Base-by-base conservation (phyloP, 192 early-diverging fungal species). In the Coemansia aciculifera region DNA sequence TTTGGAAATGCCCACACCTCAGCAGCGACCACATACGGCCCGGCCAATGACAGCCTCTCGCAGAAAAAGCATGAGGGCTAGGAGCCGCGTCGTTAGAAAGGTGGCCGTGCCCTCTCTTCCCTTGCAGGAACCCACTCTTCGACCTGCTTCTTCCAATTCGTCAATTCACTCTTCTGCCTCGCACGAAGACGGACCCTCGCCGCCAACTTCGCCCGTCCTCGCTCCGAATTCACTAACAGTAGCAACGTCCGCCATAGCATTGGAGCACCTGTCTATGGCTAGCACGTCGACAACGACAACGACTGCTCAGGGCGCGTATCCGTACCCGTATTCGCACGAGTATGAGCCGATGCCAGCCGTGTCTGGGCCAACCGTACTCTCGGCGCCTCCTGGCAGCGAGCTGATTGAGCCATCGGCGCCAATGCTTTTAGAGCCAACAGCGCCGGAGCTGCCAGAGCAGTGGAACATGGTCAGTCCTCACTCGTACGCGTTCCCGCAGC, bases 381-480 rank as follows among this genome's bases (percentile, higher is more conserved):
- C 75, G 32, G 80, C 72, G 32, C 80, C 80, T 38, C 75, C 80
- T 0, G n/a, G 56, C 29, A 59, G 56, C 34, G 74, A 59, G 24
- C 49, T 77, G 64, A 64, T 72, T 5, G 79, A 76, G 71, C 79
- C 80, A 24, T 77, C 80, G 13, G 75, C 80, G 43, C 80, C 74
- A 5, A 74, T 77, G 74, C 64, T 77, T 15, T 36, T 67, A 2
- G 80, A 77, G 69, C 74, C 80, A 36, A 68, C 71, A 0, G 79
- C 79, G n/a, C 79, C 79, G 24, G 74, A 82, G 68, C 62, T 82
- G 17, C 79, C 79, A 23, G 39, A 44, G 32, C 61, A 76, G 19
- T 82, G 79, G 79, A 37, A 19, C 36, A 19, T 36, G n/a, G 32
- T 42, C 31, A 54, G 59, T 31, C 66, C 75, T 7, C 40, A 37